Conservation (phyloP, 306 rosid species). For the Cicer arietinum region DNA sequence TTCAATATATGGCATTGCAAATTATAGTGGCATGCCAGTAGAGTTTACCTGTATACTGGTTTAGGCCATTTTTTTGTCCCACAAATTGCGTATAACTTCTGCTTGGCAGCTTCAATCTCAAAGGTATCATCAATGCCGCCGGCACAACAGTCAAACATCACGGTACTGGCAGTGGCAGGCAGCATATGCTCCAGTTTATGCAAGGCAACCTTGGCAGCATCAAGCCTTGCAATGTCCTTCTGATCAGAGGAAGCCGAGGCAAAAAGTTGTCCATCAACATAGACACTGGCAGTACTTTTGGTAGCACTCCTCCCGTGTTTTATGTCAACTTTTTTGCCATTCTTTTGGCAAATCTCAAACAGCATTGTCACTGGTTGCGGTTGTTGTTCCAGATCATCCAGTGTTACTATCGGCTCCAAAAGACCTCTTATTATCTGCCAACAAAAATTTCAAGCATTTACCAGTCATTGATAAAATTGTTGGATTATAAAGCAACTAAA, state of each 20-base stretch:
- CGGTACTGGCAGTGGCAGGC: not conserved
- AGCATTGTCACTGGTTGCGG: slow-evolving; percentile 77
- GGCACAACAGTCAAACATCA: not conserved
- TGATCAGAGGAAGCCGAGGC: slow-evolving; percentile 66
- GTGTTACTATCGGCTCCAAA: slow-evolving; percentile 76
- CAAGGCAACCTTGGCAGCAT: slow-evolving; percentile 76
- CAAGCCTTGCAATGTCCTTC: slow-evolving; percentile 65
- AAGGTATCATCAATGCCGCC: slow-evolving; percentile 46
- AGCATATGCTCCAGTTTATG: slow-evolving; percentile 41
- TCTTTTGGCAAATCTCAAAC: slow-evolving; percentile 68
- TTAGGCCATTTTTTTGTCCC: slow-evolving; percentile 62
- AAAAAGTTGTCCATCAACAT: slow-evolving; percentile 63
- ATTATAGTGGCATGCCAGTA: not conserved
- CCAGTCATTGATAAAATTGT: not conserved
- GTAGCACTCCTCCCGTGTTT: slow-evolving; percentile 47
- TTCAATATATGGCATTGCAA: not conserved
- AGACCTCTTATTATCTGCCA: slow-evolving; percentile 62
- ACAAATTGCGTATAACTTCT: slow-evolving; percentile 59
- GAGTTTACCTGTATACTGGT: slow-evolving; percentile 62
- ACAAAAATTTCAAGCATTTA: slow-evolving; percentile 29
- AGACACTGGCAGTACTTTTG: slow-evolving; percentile 53
- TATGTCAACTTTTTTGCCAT: slow-evolving; percentile 63
- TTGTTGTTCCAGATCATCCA: slow-evolving; percentile 50
- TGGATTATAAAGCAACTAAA: slow-evolving; percentile 6
- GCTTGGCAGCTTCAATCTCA: slow-evolving; percentile 66